phyloP scores from a whole-genome alignment of 2,329 filamentous ascomycete species.

The Xylariomycetidae sp. region DNA sequence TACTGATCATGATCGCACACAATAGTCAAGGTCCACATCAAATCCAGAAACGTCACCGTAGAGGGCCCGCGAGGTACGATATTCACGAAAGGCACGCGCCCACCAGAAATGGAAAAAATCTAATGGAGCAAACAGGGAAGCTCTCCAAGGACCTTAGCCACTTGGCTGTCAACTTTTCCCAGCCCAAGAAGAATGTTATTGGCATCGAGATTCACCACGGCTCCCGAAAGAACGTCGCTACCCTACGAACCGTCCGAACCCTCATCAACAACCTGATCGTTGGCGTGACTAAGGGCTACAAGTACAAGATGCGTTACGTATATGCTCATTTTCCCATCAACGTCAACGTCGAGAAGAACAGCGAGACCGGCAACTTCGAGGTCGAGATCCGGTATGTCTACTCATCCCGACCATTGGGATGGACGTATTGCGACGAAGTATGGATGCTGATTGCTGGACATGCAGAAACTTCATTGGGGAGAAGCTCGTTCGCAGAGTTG shows the following conservation, averaged over 20 bases:
- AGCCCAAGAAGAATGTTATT: slow-evolving; percentile 80
- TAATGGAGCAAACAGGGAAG: slow-evolving; percentile 62
- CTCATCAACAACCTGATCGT: slow-evolving; percentile 98
- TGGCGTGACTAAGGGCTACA: slow-evolving; percentile 98
- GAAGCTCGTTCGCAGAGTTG: slow-evolving; percentile 94
- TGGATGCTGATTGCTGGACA: slow-evolving; percentile 26
- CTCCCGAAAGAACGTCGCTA: slow-evolving; percentile 93
- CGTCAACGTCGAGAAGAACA: slow-evolving; percentile 97
- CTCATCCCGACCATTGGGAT: slow-evolving; percentile 5
- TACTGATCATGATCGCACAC: slow-evolving; percentile 31
- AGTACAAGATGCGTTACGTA: slow-evolving; percentile 99
- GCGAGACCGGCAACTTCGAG: slow-evolving; percentile 79
- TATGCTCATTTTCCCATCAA: slow-evolving; percentile 99
- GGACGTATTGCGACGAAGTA: neutral
- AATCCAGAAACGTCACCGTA: slow-evolving; percentile 93
- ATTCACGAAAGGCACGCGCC: no score
- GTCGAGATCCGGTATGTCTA: slow-evolving; percentile 90
- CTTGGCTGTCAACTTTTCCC: slow-evolving; percentile 91
- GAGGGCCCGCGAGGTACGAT: slow-evolving; percentile 85
- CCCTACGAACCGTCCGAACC: slow-evolving; percentile 95
- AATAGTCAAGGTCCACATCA: slow-evolving; percentile 95
- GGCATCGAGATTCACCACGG: slow-evolving; percentile 99
- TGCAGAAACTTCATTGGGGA: slow-evolving; percentile 93
- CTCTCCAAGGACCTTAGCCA: slow-evolving; percentile 95
- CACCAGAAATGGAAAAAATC: slow-evolving; percentile 16